phyloP scores from a whole-genome alignment of 371 early-diverging fungal species.

The Mucor irregularis region DNA sequence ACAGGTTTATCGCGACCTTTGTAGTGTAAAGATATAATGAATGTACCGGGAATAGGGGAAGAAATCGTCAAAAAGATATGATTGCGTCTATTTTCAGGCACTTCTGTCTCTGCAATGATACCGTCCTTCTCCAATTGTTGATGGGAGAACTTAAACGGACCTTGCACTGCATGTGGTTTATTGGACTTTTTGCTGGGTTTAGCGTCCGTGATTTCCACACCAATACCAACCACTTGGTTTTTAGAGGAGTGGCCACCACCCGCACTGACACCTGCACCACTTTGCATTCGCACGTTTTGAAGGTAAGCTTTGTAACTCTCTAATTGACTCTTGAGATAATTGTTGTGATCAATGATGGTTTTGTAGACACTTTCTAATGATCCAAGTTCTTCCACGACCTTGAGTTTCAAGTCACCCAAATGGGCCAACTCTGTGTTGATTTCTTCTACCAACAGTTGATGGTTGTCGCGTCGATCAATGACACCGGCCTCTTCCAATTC shows the following conservation, averaged over 20 bases:
- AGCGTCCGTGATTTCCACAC: conserved; percentile 37
- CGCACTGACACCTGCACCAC: conserved; percentile 49
- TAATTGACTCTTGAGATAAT: conserved; percentile 84
- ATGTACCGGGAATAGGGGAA: conserved; percentile 85
- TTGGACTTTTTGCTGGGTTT: conserved; percentile 33
- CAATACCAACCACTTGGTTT: conserved; percentile 45
- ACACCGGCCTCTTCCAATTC: conserved; percentile 77
- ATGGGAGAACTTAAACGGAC: conserved; percentile 79
- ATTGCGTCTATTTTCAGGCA: conserved; percentile 80
- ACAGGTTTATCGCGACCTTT: conserved; percentile 90
- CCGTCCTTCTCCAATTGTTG: conserved; percentile 87
- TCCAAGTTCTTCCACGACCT: conserved; percentile 75
- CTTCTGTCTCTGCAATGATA: conserved; percentile 84
- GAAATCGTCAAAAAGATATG: conserved; percentile 83
- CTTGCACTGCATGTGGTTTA: conserved; percentile 39
- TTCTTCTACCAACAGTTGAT: conserved; percentile 81
- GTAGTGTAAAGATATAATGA: conserved; percentile 82
- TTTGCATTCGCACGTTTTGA: conserved; percentile 90
- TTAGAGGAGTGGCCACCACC: conserved; percentile 41
- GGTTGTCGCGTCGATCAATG: conserved; percentile 70
- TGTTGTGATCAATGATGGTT: conserved; percentile 93
- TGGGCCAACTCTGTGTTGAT: conserved; percentile 80
- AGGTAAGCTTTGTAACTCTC: conserved; percentile 94
- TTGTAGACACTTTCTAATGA: conserved; percentile 85
- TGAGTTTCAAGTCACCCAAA: conserved; percentile 83